phyloP scores from a whole-genome alignment of 1,139 yeast species.

The Saccharomyces pastorianus region DNA sequence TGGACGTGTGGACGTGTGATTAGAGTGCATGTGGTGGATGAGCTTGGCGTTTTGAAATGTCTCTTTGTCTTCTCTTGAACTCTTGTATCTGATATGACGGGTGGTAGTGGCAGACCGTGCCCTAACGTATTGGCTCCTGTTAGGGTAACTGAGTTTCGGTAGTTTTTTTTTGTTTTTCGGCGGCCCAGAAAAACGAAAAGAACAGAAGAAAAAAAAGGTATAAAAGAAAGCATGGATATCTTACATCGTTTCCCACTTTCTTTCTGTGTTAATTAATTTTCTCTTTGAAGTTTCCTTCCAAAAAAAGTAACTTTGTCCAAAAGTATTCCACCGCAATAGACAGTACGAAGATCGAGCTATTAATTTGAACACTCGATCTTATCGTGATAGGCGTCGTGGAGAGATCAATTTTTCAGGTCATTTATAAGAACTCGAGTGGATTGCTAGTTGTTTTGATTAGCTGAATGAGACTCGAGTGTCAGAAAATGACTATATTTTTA shows the following conservation, averaged over 20 bases:
- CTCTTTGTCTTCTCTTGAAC: too few species aligned
- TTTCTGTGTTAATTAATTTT: neutral
- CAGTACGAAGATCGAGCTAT: slow-evolving; percentile 35
- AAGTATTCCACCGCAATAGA: slow-evolving; percentile 38
- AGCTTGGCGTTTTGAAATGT: too few species aligned
- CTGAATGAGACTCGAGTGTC: slow-evolving; percentile 49
- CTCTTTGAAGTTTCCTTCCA: slow-evolving; percentile 8
- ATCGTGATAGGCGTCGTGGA: slow-evolving; percentile 35
- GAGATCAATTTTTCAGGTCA: slow-evolving; percentile 33
- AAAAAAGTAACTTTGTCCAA: slow-evolving; percentile 34
- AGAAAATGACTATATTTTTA: slow-evolving; percentile 42
- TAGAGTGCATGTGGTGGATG: too few species aligned
- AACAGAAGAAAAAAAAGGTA: neutral
- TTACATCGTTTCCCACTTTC: too few species aligned
- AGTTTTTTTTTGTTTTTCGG: too few species aligned
- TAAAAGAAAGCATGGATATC: neutral
- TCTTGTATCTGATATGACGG: too few species aligned
- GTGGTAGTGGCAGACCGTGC: too few species aligned
- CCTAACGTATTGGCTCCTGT: too few species aligned
- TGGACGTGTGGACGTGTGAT: too few species aligned
- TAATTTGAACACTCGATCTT: slow-evolving; percentile 4
- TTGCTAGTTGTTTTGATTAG: slow-evolving; percentile 14
- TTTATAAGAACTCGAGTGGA: slow-evolving; percentile 55
- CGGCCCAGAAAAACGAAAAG: too few species aligned
- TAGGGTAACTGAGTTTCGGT: neutral